Evolutionary conservation across 2,329 filamentous ascomycete genomes (phyloP).

Genomic region (Emericellopsis atlantica): DNA sequence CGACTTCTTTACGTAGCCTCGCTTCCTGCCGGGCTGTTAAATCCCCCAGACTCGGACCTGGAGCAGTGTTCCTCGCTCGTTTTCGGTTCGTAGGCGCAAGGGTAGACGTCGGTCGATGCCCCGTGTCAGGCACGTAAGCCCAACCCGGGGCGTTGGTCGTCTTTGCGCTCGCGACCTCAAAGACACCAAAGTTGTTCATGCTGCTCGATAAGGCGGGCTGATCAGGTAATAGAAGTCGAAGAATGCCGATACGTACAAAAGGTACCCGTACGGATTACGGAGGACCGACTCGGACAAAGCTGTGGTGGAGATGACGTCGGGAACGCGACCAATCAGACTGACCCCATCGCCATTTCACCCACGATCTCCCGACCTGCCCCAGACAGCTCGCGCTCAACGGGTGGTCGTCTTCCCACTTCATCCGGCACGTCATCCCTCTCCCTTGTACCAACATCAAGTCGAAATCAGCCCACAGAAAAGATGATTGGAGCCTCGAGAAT

Average conservation of each 20-base stretch:
- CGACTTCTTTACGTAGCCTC: constrained; percentile 69
- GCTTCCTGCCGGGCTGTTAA: constrained; percentile 72
- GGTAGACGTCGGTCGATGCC: constrained; percentile 37
- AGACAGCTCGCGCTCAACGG: no score
- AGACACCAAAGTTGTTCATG: constrained; percentile 64
- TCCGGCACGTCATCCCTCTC: neutral
- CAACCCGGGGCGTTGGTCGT: constrained; percentile 70
- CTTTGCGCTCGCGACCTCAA: constrained; percentile 64
- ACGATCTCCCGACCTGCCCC: no score
- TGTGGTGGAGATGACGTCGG: no score
- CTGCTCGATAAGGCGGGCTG: constrained; percentile 4
- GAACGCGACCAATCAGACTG: neutral
- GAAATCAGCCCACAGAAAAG: constrained; percentile 3
- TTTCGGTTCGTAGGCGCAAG: constrained; percentile 50
- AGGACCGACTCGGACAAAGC: no score
- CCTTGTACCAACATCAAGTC: no score
- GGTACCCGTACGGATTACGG: no score
- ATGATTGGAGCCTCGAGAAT: constrained; percentile 33
- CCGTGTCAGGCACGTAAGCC: constrained; percentile 78
- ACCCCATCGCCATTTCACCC: neutral
- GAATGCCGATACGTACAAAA: no score
- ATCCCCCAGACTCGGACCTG: constrained; percentile 41
- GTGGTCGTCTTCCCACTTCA: neutral
- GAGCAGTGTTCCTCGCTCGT: constrained; percentile 49
- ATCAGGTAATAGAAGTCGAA: neutral